These are phyloP conservation scores for Saitozyma sp. DNA, from an alignment of 768 basidiomycete species.

Conservation along the genomic window DNA sequence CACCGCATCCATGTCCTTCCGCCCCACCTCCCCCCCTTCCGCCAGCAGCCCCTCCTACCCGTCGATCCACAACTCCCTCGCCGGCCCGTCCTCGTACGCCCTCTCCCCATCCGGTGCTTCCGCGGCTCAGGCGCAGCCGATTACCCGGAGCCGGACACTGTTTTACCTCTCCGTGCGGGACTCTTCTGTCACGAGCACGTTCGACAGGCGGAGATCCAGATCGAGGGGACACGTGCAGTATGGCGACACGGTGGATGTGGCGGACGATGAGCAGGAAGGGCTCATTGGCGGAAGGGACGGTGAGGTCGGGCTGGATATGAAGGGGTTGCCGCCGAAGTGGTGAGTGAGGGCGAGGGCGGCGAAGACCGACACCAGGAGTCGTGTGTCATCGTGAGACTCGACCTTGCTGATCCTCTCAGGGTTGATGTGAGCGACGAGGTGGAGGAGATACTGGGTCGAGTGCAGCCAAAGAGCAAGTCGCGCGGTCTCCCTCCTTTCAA, in stretches of 20 bases:
- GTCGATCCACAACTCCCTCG: slow-evolving; percentile 2
- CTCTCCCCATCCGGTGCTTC: background rate
- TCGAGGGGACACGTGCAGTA: slow-evolving; percentile 17
- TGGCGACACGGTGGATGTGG: slow-evolving; percentile 40
- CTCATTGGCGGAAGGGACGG: slow-evolving; percentile 55
- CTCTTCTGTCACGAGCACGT: slow-evolving; percentile 54
- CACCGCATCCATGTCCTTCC: background rate
- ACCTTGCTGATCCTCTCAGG: slow-evolving; percentile 57
- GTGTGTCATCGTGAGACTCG: slow-evolving; percentile 7
- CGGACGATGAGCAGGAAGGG: slow-evolving; percentile 59
- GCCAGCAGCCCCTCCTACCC: slow-evolving; percentile 1
- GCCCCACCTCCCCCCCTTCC: slow-evolving; percentile 1
- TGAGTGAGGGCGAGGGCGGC: slow-evolving; percentile 49
- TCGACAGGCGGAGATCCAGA: slow-evolving; percentile 3
- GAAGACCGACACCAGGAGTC: too few species aligned
- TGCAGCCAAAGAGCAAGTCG: slow-evolving; percentile 74
- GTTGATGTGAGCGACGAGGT: slow-evolving; percentile 91
- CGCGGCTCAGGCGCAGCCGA: slow-evolving; percentile 14
- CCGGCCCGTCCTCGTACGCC: slow-evolving; percentile 5
- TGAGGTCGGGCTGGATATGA: slow-evolving; percentile 60
- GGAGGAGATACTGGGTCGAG: slow-evolving; percentile 68
- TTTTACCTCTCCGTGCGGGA: slow-evolving; percentile 93
- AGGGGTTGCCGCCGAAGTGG: slow-evolving; percentile 81
- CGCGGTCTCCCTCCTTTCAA: background rate
- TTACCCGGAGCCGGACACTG: slow-evolving; percentile 80